Evolutionary conservation across 805 yeast genomes (phyloP), one percentile per base, ranked within the genome.

Genomic region (Kuraishia floccosa): DNA sequence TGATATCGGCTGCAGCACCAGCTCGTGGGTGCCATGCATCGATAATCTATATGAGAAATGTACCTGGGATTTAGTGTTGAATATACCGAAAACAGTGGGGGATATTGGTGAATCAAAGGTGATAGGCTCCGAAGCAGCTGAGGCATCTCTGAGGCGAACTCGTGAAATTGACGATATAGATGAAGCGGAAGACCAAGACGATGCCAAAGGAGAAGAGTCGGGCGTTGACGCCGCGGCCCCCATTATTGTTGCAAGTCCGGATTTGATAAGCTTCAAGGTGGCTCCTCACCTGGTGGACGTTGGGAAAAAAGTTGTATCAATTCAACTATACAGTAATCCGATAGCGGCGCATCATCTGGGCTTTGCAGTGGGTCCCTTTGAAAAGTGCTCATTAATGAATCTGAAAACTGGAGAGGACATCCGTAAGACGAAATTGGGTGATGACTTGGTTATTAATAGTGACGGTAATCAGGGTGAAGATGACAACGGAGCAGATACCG

Each of bases 11-110:
- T 65, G 80, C 3, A 72, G 91, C 11, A 82, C 97, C 0, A 83
- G 95, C 2, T 79, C 86, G n/a, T 91, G 99, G 99, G 81, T 91
- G 30, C 99, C 99, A 0, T 91, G 98, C 49, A 67, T 91, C 5
- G 96, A 91, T 40, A 82, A 79, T 27, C 52, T 86, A 20, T 79
- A 87, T 70, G 96, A 86, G 43, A 71, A 84, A 38, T 79, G 82
- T 26, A 80, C 96, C 1, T 91, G 97, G 97, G 86, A 86, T 39
- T 49, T 91, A 7, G 94, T 84, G 46, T 61, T 91, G n/a, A 72
- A 77, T 37, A 75, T 85, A 3, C 95, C 96, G 0, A 69, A 83
- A 43, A 76, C 89, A 0, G 64, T 87, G 1, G 72, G 72, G 24
- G 87, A 83, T 47, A 72, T 87, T 20, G 79, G 72, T 1, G 56